These are phyloP conservation scores for Hypoxylon rubiginosum DNA, from an alignment of 2,329 filamentous ascomycete species.

Conservation along the genomic window DNA sequence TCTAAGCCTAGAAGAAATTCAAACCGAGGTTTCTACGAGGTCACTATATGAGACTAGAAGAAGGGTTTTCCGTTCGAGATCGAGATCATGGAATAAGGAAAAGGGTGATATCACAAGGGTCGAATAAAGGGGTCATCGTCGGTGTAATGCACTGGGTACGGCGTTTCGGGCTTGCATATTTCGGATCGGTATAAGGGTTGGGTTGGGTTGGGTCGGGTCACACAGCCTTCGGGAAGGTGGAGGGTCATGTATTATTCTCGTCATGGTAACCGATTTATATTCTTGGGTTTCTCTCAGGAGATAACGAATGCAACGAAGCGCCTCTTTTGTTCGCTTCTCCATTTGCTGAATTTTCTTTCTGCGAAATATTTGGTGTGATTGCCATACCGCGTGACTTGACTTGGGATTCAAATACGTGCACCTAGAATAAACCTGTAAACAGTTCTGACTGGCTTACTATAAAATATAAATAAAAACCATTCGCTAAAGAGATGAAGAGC, in stretches of 20 bases:
- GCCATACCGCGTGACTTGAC: too few species aligned
- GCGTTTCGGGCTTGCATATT: slow-evolving; percentile 3
- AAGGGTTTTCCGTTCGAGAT: too few species aligned
- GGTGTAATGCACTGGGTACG: not conserved
- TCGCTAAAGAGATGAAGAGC: too few species aligned
- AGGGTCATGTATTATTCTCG: not conserved
- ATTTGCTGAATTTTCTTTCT: not conserved
- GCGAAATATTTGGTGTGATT: too few species aligned
- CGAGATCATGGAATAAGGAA: not conserved
- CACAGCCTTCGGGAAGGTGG: not conserved
- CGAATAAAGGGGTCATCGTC: not conserved
- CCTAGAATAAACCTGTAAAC: too few species aligned
- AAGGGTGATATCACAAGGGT: not conserved
- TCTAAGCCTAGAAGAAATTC: not conserved
- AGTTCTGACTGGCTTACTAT: too few species aligned
- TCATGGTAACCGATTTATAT: slow-evolving; percentile 15
- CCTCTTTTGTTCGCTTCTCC: not conserved
- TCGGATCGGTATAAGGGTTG: not conserved
- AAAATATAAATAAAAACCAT: too few species aligned
- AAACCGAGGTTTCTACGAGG: too few species aligned
- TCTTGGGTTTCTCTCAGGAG: slow-evolving; percentile 29
- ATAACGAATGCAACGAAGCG: slow-evolving; percentile 30
- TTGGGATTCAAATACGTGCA: too few species aligned
- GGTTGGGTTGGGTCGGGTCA: not conserved
- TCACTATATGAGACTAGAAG: not conserved